Evolutionary conservation across 2,329 filamentous ascomycete genomes (phyloP).

Genomic region (Stagonosporopsis vannaccii): DNA sequence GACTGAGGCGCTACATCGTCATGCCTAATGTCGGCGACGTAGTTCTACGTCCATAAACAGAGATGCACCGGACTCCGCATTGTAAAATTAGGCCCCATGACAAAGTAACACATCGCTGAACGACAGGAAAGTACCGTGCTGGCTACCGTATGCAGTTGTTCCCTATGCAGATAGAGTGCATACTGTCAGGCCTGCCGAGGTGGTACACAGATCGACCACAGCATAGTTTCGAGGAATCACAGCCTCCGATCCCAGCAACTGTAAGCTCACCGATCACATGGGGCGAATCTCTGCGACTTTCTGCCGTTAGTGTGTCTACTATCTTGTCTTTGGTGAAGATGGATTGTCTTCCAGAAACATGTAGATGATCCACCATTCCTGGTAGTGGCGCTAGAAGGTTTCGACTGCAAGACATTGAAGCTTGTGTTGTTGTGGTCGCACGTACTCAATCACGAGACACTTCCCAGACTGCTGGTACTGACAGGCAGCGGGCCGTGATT

Average conservation of each 20-base stretch:
- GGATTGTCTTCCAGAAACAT: neutral
- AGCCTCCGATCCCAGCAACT: neutral
- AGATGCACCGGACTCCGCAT: neutral
- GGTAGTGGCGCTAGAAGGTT: neutral
- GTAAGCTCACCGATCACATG: neutral
- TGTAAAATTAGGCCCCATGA: neutral
- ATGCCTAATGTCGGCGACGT: neutral
- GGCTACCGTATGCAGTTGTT: constrained; percentile 3
- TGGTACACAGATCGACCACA: constrained; percentile 14
- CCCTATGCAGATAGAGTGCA: constrained; percentile 7
- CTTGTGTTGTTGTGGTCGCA: neutral
- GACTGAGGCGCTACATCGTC: neutral
- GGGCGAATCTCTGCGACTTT: neutral
- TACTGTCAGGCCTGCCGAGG: constrained; percentile 9
- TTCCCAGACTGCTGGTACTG: neutral
- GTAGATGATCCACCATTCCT: neutral
- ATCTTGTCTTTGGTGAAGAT: neutral
- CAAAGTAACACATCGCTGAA: neutral
- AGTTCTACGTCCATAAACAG: neutral
- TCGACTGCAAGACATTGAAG: neutral
- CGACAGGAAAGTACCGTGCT: constrained; percentile 3
- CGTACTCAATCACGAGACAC: constrained; percentile 3
- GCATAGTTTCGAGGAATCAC: neutral
- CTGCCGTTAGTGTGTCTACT: neutral
- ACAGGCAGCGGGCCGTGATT: neutral